Conservation (phyloP, 108 stramenopile genomes). For the Fragilariopsis cylindrus region DNA sequence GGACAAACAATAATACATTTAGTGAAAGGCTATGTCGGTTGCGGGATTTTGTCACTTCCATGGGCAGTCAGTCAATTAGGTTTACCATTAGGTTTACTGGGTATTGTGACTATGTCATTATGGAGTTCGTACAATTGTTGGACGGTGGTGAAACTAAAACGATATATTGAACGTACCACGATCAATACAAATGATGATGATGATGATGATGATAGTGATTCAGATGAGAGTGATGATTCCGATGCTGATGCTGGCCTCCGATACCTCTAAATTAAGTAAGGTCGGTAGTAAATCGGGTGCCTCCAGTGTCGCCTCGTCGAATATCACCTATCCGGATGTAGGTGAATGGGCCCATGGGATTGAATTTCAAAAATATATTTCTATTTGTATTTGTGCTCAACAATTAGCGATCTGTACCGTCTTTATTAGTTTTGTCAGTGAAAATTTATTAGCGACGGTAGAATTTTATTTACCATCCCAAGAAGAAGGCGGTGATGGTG, state of each 20-base stretch:
- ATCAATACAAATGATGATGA: not conserved
- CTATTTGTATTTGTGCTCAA: slow-evolving; percentile 50
- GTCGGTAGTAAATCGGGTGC: not conserved
- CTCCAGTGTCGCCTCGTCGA: slow-evolving; percentile 18
- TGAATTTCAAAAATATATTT: slow-evolving; percentile 53
- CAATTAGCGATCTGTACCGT: slow-evolving; percentile 81
- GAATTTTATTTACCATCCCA: not conserved
- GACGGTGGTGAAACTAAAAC: slow-evolving; percentile 63
- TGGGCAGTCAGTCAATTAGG: slow-evolving; percentile 73
- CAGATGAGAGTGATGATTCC: not conserved
- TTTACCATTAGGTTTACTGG: slow-evolving; percentile 36
- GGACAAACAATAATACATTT: slow-evolving; percentile 61
- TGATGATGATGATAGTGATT: slow-evolving; percentile 2
- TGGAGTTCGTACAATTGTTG: slow-evolving; percentile 71
- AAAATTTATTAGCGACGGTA: slow-evolving; percentile 64
- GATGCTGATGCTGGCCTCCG: not conserved
- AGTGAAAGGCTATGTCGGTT: slow-evolving; percentile 70
- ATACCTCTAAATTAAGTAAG: not conserved
- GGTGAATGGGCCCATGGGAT: slow-evolving; percentile 70
- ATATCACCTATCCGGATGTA: slow-evolving; percentile 67
- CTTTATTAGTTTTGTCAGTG: slow-evolving; percentile 71
- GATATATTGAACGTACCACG: slow-evolving; percentile 36
- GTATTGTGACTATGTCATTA: slow-evolving; percentile 41
- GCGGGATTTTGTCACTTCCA: slow-evolving; percentile 63
- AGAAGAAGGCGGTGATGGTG: slow-evolving; percentile 50